phyloP scores from a whole-genome alignment of 108 stramenopile genomes.

The Conticribra weissflogii region DNA sequence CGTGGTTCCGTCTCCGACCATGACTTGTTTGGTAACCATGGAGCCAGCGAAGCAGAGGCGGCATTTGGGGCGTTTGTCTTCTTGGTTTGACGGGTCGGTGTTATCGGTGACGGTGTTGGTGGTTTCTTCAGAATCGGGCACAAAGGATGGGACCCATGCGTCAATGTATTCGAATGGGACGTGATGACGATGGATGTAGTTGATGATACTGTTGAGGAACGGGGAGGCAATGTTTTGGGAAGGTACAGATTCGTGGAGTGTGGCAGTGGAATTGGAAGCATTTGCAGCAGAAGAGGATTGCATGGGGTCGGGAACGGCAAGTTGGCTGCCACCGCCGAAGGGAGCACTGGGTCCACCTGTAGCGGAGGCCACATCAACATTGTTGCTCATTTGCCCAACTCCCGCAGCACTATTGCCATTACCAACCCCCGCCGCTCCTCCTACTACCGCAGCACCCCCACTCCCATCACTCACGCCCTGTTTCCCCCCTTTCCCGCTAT shows the following conservation, averaged over 20 bases:
- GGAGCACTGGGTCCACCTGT: background rate
- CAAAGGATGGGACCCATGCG: conserved; percentile 90
- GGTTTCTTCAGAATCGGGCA: conserved; percentile 43
- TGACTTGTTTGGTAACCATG: conserved; percentile 55
- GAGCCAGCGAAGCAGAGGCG: conserved; percentile 89
- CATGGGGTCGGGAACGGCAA: background rate
- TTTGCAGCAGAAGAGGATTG: conserved; percentile 2
- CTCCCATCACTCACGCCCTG: background rate
- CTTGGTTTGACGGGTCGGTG: conserved; percentile 7
- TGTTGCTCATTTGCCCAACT: background rate
- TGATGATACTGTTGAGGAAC: conserved; percentile 66
- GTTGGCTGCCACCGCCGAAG: background rate
- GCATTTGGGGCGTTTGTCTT: conserved; percentile 52
- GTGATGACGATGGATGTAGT: conserved; percentile 69
- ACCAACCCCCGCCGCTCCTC: background rate
- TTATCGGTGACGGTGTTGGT: background rate
- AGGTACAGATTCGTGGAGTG: background rate
- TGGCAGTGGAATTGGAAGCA: background rate
- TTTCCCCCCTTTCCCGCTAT: background rate
- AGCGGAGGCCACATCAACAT: background rate
- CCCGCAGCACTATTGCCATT: background rate
- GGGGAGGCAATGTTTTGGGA: conserved; percentile 53
- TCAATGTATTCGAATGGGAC: conserved; percentile 90
- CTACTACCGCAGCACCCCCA: background rate
- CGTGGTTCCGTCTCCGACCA: conserved; percentile 41